These are phyloP conservation scores for Paramecium sonneborni DNA, from an alignment of 73 alveolate species.

Conservation along the genomic window DNA sequence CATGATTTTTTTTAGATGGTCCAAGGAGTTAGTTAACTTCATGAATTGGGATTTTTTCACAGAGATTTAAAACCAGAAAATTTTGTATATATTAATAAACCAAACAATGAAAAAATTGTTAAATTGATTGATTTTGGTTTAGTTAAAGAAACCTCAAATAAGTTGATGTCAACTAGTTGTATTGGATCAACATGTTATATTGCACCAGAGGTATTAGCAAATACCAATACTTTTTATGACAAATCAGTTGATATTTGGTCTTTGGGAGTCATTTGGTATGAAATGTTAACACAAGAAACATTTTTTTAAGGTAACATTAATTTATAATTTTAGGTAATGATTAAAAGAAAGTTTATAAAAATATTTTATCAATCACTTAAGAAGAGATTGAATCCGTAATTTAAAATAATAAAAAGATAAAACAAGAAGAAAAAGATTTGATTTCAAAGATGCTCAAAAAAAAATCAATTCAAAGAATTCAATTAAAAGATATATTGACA, in stretches of 20 bases:
- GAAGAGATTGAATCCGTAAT: too few relatives aligned
- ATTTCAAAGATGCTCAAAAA: too few relatives aligned
- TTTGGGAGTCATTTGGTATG: constrained; percentile 6
- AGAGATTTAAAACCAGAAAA: constrained; percentile 68
- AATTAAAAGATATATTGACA: too few relatives aligned
- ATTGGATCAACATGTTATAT: not conserved
- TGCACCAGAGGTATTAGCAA: not conserved
- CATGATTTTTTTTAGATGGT: not conserved
- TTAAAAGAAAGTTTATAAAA: too few relatives aligned
- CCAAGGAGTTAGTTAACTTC: not conserved
- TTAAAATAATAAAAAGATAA: too few relatives aligned
- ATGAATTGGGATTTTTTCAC: not conserved
- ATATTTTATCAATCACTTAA: too few relatives aligned
- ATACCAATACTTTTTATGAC: not conserved
- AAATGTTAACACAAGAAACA: not conserved
- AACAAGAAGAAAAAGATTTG: too few relatives aligned
- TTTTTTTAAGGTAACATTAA: not conserved
- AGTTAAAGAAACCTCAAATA: not conserved
- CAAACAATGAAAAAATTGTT: not conserved
- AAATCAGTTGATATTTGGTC: not conserved
- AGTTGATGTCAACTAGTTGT: not conserved
- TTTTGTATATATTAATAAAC: not conserved
- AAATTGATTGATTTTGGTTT: constrained; percentile 6
- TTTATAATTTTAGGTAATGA: too few relatives aligned
- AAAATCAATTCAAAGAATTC: too few relatives aligned